Evolutionary conservation across 164 flowering plant genomes (phyloP), one percentile per base, ranked within the genome.

Genomic region (Annona squamosa): DNA sequence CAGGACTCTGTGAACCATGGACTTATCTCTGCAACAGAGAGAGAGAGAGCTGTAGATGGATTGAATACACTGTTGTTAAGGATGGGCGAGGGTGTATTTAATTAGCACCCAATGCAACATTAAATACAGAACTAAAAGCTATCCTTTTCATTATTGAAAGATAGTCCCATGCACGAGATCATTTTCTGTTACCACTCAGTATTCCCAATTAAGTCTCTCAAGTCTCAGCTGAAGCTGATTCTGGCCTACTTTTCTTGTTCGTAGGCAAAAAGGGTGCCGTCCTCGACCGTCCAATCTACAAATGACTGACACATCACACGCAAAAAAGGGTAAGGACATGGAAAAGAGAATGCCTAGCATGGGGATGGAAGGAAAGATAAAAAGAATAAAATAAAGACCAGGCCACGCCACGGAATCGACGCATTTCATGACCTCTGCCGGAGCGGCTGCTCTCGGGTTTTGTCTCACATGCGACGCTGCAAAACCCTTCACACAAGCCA

Each of bases 141-240:
- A n/a, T 56, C 45, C 47, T 73, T 48, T 48, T n/a, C 63, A 48
- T 65, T 73, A 65, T 67, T 73, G 63, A 73, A 65, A 48, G 26
- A 19, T 42, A 47, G 16, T 26, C 61, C 75, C 62, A 37, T 5
- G 9, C 75, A 41, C 63, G 45, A 41, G 48, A 41, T 5, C 16
- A 7, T 13, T 61, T 5, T 52, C 26, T 71, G 44, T 57, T 71
- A 4, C 61, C 7, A 0, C 3, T 17, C 45, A 26, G 37, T 26
- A 26, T 26, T 26, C 37, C 37, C 37, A 26, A 26, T 26, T 26
- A 26, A 26, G 12, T 16, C 62, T 48, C 62, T 37, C 70, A 17
- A 41, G 48, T 5, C 52, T 41, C 16, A 7, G 13, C 48, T 65
- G 47, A 10, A 2, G 46, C 17, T 65, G 1, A 65, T 10, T 46